Evolutionary conservation across 371 early-diverging fungal genomes (phyloP).

Genomic region (Zopfochytrium polystomum): DNA sequence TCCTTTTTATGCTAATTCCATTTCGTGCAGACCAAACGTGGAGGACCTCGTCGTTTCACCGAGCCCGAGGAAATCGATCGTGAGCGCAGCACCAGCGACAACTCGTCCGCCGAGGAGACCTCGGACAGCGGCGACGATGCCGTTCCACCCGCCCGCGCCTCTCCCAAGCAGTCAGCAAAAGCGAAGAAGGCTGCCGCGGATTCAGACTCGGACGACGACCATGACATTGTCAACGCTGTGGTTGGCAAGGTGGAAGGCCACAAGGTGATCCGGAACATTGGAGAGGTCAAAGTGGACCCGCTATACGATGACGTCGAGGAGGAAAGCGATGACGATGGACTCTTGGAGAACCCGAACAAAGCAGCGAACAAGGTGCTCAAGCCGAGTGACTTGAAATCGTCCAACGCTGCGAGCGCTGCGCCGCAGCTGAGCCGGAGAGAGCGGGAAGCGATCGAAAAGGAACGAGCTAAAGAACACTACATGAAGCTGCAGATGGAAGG

Average conservation of each 20-base stretch:
- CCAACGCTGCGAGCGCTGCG: conserved; percentile 23
- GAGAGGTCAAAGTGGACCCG: too few relatives aligned
- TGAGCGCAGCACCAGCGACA: too few relatives aligned
- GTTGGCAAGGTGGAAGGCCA: conserved; percentile 9
- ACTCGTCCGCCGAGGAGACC: neutral
- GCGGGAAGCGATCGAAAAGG: conserved; percentile 53
- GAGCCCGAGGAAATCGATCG: conserved; percentile 1
- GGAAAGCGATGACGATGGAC: conserved; percentile 21
- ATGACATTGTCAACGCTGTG: too few relatives aligned
- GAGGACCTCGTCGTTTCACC: conserved; percentile 17
- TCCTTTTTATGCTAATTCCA: too few relatives aligned
- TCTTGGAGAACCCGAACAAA: conserved; percentile 52
- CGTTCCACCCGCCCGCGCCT: too few relatives aligned
- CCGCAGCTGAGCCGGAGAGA: conserved; percentile 33
- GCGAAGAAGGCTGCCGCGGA: too few relatives aligned
- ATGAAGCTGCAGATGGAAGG: conserved; percentile 64
- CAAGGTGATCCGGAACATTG: too few relatives aligned
- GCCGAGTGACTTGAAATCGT: conserved; percentile 48
- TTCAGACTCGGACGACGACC: too few relatives aligned
- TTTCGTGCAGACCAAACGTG: conserved; percentile 20
- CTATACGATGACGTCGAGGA: conserved; percentile 12
- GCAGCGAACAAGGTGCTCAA: conserved; percentile 40
- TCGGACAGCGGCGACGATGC: neutral
- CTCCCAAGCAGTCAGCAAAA: too few relatives aligned
- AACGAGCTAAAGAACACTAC: conserved; percentile 49